Base-by-base conservation (phyloP, 2,329 filamentous ascomycete genomes). In the Epichloe gansuensis region DNA sequence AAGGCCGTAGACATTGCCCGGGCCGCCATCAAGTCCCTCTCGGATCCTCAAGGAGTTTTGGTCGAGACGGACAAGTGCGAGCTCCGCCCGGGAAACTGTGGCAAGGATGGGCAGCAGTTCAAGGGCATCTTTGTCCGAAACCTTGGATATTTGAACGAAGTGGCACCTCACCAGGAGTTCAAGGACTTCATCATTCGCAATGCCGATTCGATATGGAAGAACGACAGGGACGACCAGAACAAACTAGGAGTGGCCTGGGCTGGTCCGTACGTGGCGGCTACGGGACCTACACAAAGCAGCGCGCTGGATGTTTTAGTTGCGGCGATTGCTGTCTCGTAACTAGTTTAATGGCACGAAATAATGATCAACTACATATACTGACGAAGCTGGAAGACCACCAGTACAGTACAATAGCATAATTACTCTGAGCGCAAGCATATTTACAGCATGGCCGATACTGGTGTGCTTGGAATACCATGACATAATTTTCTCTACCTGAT, bases 111-210 rank as follows among this genome's bases (percentile, higher is more conserved):
- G 1, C 73, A 78, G 37, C 81, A 86, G 60, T 89, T 88, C 74
- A 88, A 89, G 66, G 85, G 85, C 3, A 72, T 88, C 38, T 86
- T 88, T 57, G 73, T 79, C 15, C 75, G 83, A 21, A 86, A 86
- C 61, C 67, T 89, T 21, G 72, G 74, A 37, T 75, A 77, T 52
- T 65, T 89, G 37, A 71, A 84, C 23, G 61, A 67, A 1, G 75
- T 66, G 3, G 74, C 73, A 1, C 76, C 77, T 0, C 68, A 76
- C 39, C 63, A 70, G 3, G 63, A 63, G 9, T 83, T 81, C 60
- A 68, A 66, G 12, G 62, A 68, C 2, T 82, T 83, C 52, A 77
- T 88, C 52, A 64, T 74, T 47, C 69, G 65, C 31, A 88, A 86
- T 54, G 85, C 84, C 9, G 69, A 83, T 56, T 77, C 75, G 45